Conservation (phyloP, 2,329 filamentous ascomycete genomes). For the Trichoderma citrinoviride region DNA sequence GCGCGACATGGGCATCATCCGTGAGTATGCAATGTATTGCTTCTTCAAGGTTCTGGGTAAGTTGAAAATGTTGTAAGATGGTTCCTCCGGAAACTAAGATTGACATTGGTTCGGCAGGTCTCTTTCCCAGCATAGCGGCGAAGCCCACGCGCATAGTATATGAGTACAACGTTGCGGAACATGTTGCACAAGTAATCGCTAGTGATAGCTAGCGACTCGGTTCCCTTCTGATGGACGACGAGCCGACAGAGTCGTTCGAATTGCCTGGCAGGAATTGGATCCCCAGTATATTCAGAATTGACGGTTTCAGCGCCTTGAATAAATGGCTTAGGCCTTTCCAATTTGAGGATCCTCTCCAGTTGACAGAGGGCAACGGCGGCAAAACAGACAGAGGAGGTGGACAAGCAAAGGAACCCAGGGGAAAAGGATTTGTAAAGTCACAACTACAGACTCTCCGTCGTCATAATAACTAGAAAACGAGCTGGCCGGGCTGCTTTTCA, state of each 20-base stretch:
- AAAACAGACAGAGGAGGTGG: neutral
- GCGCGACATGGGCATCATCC: constrained; percentile 24
- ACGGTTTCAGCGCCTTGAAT: neutral
- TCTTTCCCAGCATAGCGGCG: constrained; percentile 22
- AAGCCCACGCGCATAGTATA: constrained; percentile 15
- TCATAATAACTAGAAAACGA: neutral
- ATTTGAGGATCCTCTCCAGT: neutral
- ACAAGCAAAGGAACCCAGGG: neutral
- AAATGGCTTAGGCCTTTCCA: neutral
- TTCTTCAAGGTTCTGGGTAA: constrained; percentile 25
- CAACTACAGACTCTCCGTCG: neutral
- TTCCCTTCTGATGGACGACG: neutral
- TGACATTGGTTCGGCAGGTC: constrained; percentile 14
- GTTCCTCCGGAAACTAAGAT: neutral
- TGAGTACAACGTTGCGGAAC: constrained; percentile 25
- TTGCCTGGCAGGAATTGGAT: too few relatives aligned
- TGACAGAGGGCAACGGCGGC: neutral
- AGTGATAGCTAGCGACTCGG: neutral
- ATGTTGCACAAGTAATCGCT: neutral
- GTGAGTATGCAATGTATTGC: constrained; percentile 26
- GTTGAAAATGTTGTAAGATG: neutral
- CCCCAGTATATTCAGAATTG: neutral
- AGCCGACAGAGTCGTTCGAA: neutral
- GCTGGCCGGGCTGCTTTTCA: neutral
- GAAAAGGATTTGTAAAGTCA: neutral